These are phyloP conservation scores for Phytophthora sansomeana DNA, from an alignment of 352 stramenopile genomes.

Conservation along the genomic window DNA sequence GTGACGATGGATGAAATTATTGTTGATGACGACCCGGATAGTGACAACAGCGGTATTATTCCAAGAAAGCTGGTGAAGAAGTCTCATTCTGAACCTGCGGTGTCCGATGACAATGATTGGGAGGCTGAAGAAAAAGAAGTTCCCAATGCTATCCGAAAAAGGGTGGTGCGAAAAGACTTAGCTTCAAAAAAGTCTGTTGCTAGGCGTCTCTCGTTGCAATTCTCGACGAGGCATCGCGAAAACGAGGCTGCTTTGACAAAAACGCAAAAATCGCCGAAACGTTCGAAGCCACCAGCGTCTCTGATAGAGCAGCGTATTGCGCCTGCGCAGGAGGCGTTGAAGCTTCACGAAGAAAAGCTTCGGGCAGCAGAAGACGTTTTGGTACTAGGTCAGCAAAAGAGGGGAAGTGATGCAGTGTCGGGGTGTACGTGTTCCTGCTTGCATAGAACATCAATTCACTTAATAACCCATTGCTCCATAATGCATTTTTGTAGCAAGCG, in stretches of 20 bases:
- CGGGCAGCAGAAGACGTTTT: background rate
- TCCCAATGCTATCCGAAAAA: background rate
- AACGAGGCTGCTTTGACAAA: background rate
- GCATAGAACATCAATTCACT: background rate
- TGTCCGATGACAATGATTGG: constrained; percentile 14
- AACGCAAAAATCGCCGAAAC: constrained; percentile 2
- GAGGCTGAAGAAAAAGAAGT: constrained; percentile 33
- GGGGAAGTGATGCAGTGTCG: background rate
- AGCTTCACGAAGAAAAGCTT: background rate
- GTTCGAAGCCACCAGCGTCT: background rate
- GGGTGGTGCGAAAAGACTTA: background rate
- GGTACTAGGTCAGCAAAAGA: background rate
- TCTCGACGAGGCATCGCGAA: background rate
- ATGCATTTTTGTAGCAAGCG: background rate
- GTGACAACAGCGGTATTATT: background rate
- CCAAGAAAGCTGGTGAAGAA: constrained; percentile 6
- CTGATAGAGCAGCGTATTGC: constrained; percentile 27
- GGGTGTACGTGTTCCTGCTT: background rate
- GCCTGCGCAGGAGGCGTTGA: constrained; percentile 3
- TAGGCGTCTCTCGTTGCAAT: background rate
- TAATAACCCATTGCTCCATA: background rate
- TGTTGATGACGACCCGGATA: constrained; percentile 31
- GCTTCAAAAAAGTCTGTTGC: background rate
- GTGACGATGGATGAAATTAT: constrained; percentile 36
- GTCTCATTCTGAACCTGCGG: background rate